These are phyloP conservation scores for Trichophyton verrucosum DNA, from an alignment of 2,329 filamentous ascomycete genomes.

Conservation along the genomic window DNA sequence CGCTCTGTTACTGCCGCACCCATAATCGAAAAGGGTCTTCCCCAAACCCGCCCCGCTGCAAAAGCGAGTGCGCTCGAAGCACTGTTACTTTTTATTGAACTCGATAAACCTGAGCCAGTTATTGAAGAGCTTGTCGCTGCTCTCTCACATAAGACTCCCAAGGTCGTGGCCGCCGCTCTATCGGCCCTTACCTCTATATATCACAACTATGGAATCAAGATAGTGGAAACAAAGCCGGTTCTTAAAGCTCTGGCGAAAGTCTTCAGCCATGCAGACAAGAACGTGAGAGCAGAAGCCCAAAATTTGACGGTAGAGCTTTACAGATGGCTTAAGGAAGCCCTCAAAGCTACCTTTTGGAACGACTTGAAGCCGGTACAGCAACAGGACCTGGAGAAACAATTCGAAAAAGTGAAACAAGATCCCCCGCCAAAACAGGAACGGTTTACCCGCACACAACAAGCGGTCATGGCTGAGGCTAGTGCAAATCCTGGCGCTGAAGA, in stretches of 20 bases:
- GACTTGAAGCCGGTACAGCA: constrained; percentile 95
- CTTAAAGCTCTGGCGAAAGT: constrained; percentile 79
- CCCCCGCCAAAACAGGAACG: constrained; percentile 79
- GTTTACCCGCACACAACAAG: constrained; percentile 78
- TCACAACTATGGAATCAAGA: constrained; percentile 89
- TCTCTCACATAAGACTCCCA: constrained; percentile 78
- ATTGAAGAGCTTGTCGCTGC: constrained; percentile 81
- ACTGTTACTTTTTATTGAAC: constrained; percentile 74
- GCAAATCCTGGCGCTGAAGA: constrained; percentile 42
- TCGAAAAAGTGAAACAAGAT: constrained; percentile 85
- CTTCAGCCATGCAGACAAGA: constrained; percentile 95
- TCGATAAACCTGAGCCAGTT: constrained; percentile 73
- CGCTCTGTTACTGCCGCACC: constrained; percentile 60
- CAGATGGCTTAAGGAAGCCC: constrained; percentile 90
- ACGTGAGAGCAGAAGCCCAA: constrained; percentile 86
- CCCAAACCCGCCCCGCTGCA: constrained; percentile 74
- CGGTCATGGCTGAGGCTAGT: constrained; percentile 55
- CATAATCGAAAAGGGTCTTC: constrained; percentile 82
- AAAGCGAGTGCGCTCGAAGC: constrained; percentile 82
- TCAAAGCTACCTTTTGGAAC: constrained; percentile 96
- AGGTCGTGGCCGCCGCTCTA: constrained; percentile 66
- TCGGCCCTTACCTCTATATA: constrained; percentile 70
- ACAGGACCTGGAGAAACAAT: constrained; percentile 81
- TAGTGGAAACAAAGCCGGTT: constrained; percentile 82
- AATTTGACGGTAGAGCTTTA: constrained; percentile 89